A percentile compares a stretch with the other conserved stretches of the same genome.
These are phyloP conservation scores for Lenwebbia sp. DNA, from an alignment of 345 rosid genomes.

Conservation along the genomic window DNA sequence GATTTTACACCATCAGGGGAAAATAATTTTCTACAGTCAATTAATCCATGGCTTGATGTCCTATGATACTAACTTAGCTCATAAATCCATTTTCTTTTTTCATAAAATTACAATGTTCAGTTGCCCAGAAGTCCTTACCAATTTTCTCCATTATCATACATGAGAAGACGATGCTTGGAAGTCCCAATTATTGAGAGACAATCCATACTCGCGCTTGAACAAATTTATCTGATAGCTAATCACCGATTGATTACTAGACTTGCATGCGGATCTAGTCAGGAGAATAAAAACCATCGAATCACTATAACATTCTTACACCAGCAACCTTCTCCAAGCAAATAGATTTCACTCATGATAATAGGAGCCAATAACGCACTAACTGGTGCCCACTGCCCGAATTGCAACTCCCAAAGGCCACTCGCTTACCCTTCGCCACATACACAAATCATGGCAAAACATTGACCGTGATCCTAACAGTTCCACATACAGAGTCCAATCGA, in stretches of 20 bases:
- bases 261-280: neutral
- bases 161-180: neutral
- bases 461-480: neutral
- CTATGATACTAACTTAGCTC: neutral
- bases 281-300: neutral
- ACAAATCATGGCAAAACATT: neutral
- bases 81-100: neutral
- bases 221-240: neutral
- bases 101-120: neutral
- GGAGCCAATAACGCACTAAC: neutral
- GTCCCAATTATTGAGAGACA: neutral
- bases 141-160: neutral
- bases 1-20: neutral
- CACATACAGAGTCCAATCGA: neutral
- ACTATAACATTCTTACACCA: neutral
- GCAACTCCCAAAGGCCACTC: neutral
- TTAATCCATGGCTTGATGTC: neutral
- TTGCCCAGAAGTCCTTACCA: neutral
- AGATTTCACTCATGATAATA: neutral
- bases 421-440: neutral
- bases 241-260: neutral
- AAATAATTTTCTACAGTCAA: neutral
- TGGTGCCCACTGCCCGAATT: neutral
- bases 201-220: neutral
- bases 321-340: neutral